A percentile compares a stretch with the other conserved stretches of the same genome.
Conservation (phyloP, 768 basidiomycete genomes). For the Kwoniella dendrophila region DNA sequence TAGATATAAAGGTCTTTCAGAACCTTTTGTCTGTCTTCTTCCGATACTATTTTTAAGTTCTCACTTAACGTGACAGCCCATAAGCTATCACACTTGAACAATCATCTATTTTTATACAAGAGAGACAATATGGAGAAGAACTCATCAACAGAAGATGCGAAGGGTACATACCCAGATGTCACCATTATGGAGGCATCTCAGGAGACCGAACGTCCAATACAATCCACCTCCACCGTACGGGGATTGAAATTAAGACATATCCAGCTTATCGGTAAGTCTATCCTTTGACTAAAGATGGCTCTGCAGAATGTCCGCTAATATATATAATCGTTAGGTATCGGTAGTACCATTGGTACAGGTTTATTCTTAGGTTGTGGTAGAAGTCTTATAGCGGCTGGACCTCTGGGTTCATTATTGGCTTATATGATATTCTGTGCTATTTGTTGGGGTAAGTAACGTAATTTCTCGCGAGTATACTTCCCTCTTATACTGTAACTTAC, state of each 20-base stretch:
- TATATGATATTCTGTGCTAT: slow-evolving; percentile 13
- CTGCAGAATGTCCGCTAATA: background rate
- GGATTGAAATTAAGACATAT: slow-evolving; percentile 13
- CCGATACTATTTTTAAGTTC: no score
- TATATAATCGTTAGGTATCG: slow-evolving; percentile 3
- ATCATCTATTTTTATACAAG: no score
- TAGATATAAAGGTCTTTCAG: no score
- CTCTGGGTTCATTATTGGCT: slow-evolving; percentile 10
- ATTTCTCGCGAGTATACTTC: background rate
- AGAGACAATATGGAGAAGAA: slow-evolving; percentile 16
- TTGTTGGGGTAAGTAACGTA: slow-evolving; percentile 3
- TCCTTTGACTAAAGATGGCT: background rate
- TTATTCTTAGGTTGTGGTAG: slow-evolving; percentile 18
- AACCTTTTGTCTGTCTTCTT: no score
- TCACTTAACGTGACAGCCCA: no score
- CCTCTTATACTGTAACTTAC: background rate
- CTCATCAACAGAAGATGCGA: slow-evolving; percentile 7
- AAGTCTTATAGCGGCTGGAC: slow-evolving; percentile 11
- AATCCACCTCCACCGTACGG: background rate
- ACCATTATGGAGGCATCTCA: slow-evolving; percentile 5
- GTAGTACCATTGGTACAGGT: slow-evolving; percentile 12
- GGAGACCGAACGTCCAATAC: background rate
- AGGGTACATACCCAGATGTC: slow-evolving; percentile 2
- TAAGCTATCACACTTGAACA: no score
- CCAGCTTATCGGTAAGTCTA: slow-evolving; percentile 15